Percentiles rank a stretch among this genome's conserved stretches.
Evolutionary conservation across 2,329 filamentous ascomycete genomes (phyloP).

Genomic region (Aspergillus caelatus): DNA sequence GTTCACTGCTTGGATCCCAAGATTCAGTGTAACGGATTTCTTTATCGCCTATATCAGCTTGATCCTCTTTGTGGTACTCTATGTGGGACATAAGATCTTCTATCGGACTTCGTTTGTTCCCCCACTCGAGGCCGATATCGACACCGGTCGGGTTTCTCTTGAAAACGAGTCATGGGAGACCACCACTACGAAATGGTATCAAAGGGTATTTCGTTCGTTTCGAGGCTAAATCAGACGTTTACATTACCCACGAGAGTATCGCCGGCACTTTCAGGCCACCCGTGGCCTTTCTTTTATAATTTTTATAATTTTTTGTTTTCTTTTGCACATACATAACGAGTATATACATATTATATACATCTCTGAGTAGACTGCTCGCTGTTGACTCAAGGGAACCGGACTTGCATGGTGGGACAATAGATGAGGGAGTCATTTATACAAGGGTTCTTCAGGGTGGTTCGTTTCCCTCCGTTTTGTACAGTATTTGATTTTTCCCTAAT

Average conservation of each 20-base stretch:
- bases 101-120: slow-evolving; percentile 42
- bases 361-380: neutral
- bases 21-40: slow-evolving; percentile 62
- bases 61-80: slow-evolving; percentile 64
- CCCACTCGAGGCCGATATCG: slow-evolving; percentile 46
- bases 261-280: neutral
- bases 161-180: slow-evolving; percentile 41
- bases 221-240: slow-evolving; percentile 8
- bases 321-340: slow-evolving; percentile 4
- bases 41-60: slow-evolving; percentile 67
- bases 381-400: neutral
- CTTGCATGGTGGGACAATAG: neutral
- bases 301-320: neutral
- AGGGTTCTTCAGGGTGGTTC: neutral
- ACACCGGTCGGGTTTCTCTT: slow-evolving; percentile 40
- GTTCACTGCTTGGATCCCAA: slow-evolving; percentile 66
- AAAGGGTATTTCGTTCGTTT: slow-evolving; percentile 14
- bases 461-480: slow-evolving; percentile 12
- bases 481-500: slow-evolving; percentile 6
- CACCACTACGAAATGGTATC: slow-evolving; percentile 21
- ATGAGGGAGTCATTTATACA: neutral
- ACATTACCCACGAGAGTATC: neutral
- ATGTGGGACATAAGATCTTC: slow-evolving; percentile 61
- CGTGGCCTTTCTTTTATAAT: neutral
- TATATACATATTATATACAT: neutral